A percentile compares a stretch with the other conserved stretches of the same genome.
phyloP scores from a whole-genome alignment of 2,329 filamentous ascomycete species.

The Pseudogymnoascus sp. region DNA sequence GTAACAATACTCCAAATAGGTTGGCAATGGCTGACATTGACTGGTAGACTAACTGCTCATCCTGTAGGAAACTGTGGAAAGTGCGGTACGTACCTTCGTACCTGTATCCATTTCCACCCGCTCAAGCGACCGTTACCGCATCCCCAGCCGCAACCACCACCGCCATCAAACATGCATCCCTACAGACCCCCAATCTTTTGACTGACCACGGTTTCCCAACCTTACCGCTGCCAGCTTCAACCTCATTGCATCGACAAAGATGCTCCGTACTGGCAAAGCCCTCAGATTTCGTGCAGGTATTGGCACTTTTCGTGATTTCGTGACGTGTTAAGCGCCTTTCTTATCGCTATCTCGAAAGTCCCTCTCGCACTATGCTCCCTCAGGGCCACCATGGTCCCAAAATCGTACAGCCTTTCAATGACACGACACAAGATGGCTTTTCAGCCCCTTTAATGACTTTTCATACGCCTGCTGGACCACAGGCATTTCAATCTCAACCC shows the following conservation, averaged over 20 bases:
- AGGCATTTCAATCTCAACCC: slow-evolving; percentile 14
- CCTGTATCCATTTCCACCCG: not conserved
- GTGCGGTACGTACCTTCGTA: not conserved
- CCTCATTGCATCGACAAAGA: slow-evolving; percentile 5
- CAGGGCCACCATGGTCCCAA: slow-evolving; percentile 11
- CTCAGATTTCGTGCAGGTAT: slow-evolving; percentile 27
- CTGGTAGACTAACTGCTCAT: not conserved
- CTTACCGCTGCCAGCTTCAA: not conserved
- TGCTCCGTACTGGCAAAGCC: slow-evolving; percentile 3
- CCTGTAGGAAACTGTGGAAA: not conserved
- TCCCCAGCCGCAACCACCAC: slow-evolving; percentile 2
- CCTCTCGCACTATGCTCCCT: slow-evolving; percentile 10
- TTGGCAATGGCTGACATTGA: not conserved
- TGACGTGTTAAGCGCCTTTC: slow-evolving; percentile 23
- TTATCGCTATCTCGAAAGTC: slow-evolving; percentile 36
- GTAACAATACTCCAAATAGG: not conserved
- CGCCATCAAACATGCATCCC: slow-evolving; percentile 1
- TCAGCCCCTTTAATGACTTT: slow-evolving; percentile 16
- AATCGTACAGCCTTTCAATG: slow-evolving; percentile 16
- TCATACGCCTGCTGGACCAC: slow-evolving; percentile 1
- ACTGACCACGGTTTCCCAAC: not conserved
- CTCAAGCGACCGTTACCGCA: slow-evolving; percentile 8
- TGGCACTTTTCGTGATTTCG: slow-evolving; percentile 24
- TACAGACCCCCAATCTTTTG: slow-evolving; percentile 3
- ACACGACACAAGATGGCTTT: slow-evolving; percentile 20